phyloP scores from a whole-genome alignment of 345 rosid species.

The Melaleuca alternifolia region DNA sequence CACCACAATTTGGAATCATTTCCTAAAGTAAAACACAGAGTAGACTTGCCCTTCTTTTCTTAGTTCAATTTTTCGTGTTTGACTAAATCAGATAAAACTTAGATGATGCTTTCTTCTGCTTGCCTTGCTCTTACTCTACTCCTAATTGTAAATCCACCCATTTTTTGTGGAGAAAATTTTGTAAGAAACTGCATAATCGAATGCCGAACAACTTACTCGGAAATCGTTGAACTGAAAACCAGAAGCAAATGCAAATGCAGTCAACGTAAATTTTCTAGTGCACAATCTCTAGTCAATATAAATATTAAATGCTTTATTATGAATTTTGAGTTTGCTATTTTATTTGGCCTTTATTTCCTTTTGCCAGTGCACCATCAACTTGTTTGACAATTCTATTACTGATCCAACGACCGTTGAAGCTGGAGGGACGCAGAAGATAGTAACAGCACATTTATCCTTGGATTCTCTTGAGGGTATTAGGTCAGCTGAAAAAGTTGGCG shows the following conservation, averaged over 20 bases:
- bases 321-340: background rate
- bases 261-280: background rate
- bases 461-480: constrained; percentile 40
- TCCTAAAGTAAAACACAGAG: background rate
- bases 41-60: background rate
- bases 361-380: constrained; percentile 25
- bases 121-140: background rate
- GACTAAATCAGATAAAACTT: background rate
- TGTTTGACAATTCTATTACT: constrained; percentile 54
- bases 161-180: background rate
- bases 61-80: background rate
- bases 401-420: constrained; percentile 33
- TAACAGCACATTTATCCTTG: constrained; percentile 22
- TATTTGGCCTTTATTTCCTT: background rate
- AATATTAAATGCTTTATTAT: background rate
- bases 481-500: constrained; percentile 20
- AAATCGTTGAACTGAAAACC: background rate
- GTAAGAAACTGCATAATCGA: background rate
- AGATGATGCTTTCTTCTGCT: background rate
- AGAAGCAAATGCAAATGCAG: background rate
- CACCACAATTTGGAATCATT: background rate
- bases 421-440: constrained; percentile 18
- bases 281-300: background rate
- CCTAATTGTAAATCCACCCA: background rate
- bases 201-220: background rate